Conservation (phyloP, 2,329 filamentous ascomycete species). For the Penicillium sp. region DNA sequence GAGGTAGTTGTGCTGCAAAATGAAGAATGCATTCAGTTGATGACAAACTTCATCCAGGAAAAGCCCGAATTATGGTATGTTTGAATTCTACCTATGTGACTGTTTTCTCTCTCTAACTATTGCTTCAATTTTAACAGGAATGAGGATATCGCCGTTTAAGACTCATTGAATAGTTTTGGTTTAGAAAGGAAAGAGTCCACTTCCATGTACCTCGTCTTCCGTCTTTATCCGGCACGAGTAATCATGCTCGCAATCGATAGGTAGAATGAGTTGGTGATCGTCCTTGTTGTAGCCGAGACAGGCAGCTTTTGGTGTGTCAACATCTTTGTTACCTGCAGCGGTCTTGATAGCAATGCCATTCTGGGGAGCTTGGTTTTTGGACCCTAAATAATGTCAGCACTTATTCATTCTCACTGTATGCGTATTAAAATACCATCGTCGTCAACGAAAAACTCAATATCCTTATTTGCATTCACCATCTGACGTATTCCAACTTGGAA, state of each 20-base stretch:
- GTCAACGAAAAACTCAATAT: not conserved
- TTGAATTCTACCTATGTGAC: conserved; percentile 4
- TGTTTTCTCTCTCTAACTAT: conserved; percentile 5
- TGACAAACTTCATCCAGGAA: conserved; percentile 68
- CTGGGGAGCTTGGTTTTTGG: not conserved
- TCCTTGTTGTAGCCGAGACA: not conserved
- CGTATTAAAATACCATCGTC: not conserved
- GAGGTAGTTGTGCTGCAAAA: conserved; percentile 69
- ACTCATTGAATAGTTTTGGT: conserved; percentile 2
- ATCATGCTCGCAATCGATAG: no score
- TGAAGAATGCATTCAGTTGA: conserved; percentile 61
- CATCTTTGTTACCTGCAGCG: not conserved
- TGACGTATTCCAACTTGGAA: not conserved
- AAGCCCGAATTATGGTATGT: conserved; percentile 67
- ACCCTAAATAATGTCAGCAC: not conserved
- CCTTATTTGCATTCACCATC: not conserved
- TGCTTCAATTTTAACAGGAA: conserved; percentile 42
- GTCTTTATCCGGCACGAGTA: no score
- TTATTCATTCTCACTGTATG: not conserved
- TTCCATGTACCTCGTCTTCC: not conserved
- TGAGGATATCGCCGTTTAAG: conserved; percentile 55
- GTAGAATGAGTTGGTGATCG: no score
- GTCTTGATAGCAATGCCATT: not conserved
- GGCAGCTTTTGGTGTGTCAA: not conserved
- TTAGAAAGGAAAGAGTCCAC: no score